Conservation (phyloP, 371 early-diverging fungal genomes). For the Mucor circinelloides region DNA sequence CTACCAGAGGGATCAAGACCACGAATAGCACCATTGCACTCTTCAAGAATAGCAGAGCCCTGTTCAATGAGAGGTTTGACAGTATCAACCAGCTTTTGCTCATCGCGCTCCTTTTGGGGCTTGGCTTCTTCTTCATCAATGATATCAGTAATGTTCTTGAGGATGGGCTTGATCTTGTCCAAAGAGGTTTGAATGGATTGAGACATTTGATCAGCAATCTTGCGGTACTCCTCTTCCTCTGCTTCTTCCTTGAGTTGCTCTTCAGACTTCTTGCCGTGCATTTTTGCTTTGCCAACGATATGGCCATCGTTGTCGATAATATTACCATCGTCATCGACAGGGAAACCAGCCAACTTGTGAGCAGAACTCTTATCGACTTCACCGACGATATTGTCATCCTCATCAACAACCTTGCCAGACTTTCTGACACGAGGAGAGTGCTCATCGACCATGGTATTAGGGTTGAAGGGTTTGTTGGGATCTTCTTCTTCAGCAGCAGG, state of each 20-base stretch:
- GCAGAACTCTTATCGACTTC: conserved; percentile 18
- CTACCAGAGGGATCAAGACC: conserved; percentile 32
- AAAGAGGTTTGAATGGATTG: conserved; percentile 25
- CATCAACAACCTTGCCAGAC: conserved; percentile 30
- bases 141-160: conserved; percentile 27
- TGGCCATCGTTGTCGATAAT: conserved; percentile 27
- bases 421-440: conserved; percentile 24
- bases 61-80: conserved; percentile 36
- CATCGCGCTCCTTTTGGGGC: conserved; percentile 29
- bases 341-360: conserved; percentile 19
- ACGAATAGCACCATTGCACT: conserved; percentile 35
- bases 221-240: conserved; percentile 28
- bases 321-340: conserved; percentile 29
- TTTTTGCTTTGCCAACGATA: conserved; percentile 29
- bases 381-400: conserved; percentile 27
- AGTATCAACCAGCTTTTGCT: conserved; percentile 29
- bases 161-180: conserved; percentile 30
- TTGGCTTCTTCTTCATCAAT: conserved; percentile 35
- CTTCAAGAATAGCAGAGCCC: conserved; percentile 30
- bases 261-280: conserved; percentile 17
- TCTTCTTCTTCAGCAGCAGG: conserved; percentile 5
- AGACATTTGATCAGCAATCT: conserved; percentile 27
- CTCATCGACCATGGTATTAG: conserved; percentile 22
- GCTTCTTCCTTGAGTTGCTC: conserved; percentile 18
- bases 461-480: conserved; percentile 17